Evolutionary conservation across 2,329 filamentous ascomycete genomes (phyloP).

Genomic region (Fusarium continuum): DNA sequence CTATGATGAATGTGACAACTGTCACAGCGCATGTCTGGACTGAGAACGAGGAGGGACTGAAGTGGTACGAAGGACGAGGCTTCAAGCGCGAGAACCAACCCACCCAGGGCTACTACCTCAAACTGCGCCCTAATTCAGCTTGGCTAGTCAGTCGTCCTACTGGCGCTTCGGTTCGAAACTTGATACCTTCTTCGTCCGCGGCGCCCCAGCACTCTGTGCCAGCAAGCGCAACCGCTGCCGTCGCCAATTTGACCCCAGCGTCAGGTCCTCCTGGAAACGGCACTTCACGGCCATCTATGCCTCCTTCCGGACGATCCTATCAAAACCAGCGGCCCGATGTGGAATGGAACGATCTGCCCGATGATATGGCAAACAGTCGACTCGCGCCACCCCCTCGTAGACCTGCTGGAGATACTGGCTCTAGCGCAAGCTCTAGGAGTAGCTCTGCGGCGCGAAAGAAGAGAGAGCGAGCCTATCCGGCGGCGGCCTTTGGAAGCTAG

Average conservation of each 20-base stretch:
- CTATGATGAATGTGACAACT: constrained; percentile 51
- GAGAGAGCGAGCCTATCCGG: constrained; percentile 69
- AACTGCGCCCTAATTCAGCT: constrained; percentile 68
- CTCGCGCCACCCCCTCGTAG: constrained; percentile 45
- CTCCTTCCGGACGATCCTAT: constrained; percentile 58
- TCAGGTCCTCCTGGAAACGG: constrained; percentile 37
- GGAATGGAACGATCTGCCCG: constrained; percentile 73
- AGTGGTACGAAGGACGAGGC: constrained; percentile 68
- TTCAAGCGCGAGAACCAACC: constrained; percentile 60
- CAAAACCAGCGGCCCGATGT: constrained; percentile 67
- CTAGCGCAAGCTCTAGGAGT: constrained; percentile 63
- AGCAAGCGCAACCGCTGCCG: constrained; percentile 45
- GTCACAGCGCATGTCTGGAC: constrained; percentile 76
- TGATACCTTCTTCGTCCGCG: constrained; percentile 34
- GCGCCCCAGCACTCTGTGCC: constrained; percentile 25
- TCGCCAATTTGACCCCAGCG: constrained; percentile 47
- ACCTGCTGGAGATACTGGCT: constrained; percentile 46
- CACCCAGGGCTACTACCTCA: constrained; percentile 69
- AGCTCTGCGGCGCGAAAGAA: constrained; percentile 65
- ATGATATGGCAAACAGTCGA: constrained; percentile 61
- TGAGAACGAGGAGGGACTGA: constrained; percentile 68
- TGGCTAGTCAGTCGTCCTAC: constrained; percentile 65
- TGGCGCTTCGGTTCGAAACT: constrained; percentile 39
- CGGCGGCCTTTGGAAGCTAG: constrained; percentile 66
- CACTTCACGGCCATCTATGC: constrained; percentile 38